These are phyloP conservation scores for Limnomonas spitsbergensis DNA, from an alignment of 139 green algal species.

Conservation along the genomic window DNA sequence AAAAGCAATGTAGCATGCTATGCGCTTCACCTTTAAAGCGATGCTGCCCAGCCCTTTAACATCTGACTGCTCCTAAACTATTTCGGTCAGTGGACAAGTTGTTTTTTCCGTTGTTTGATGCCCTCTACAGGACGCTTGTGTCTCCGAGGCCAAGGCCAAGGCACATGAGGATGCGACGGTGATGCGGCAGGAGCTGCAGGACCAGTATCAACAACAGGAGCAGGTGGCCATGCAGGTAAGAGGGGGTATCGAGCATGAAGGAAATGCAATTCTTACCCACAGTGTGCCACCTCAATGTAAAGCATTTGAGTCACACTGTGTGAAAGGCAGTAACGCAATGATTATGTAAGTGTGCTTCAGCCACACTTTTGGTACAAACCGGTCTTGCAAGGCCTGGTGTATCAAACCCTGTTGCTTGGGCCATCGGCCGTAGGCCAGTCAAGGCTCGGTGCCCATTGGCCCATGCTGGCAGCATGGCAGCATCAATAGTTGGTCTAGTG, in stretches of 20 bases:
- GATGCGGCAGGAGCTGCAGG: slow-evolving; percentile 15
- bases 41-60: too few relatives aligned
- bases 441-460: background rate
- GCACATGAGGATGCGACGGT: slow-evolving; percentile 6
- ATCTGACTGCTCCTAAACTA: too few relatives aligned
- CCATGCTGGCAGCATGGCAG: background rate
- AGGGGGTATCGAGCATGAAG: background rate
- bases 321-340: background rate
- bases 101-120: background rate
- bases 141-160: slow-evolving; percentile 1
- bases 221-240: background rate
- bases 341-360: background rate
- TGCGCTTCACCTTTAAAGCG: too few relatives aligned
- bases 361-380: background rate
- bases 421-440: too few relatives aligned
- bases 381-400: background rate
- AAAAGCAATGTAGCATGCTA: too few relatives aligned
- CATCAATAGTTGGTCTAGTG: background rate
- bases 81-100: too few relatives aligned
- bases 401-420: too few relatives aligned
- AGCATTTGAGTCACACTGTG: too few relatives aligned
- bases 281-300: too few relatives aligned
- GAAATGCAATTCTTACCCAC: background rate
- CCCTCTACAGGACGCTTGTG: slow-evolving; percentile 6
- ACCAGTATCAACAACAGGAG: slow-evolving; percentile 20